Base-by-base conservation (phyloP, 805 yeast genomes). In the Candida peoriensis region DNA sequence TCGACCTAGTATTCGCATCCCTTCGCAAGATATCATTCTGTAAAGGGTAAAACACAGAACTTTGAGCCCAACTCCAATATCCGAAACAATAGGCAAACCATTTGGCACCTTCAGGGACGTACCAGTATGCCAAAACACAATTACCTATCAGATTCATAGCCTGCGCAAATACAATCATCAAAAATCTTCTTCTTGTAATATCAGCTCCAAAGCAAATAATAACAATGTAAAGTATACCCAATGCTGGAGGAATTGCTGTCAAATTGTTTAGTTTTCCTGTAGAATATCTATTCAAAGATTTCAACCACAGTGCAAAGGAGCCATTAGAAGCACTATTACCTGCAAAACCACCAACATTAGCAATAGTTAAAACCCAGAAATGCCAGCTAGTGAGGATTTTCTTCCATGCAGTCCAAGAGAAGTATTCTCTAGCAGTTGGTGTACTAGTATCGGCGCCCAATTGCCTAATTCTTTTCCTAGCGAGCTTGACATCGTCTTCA, bases 11-110 rank as follows among this genome's bases (percentile, higher is more conserved):
- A 40, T 72, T 67, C 5, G 72, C 65, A 43, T 74, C 76, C 30
- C 68, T 64, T 30, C 80, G 62, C 37, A 76, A 68, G 24, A 75
- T 72, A 51, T 74, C 80, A 43, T 71, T 71, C 36, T 68, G 68
- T 76, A 78, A 73, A 12, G 76, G 64, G 48, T 74, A 76, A n/a
- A 73, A 54, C 1, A 71, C 74, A 0, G 80, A 75, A 1, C 80
- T 77, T 70, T 69, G 70, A 12, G 80, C 75, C 74, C 77, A 71
- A 10, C 77, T 24, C 32, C 41, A 25, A 45, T 37, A 10, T 61
- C 54, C 64, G 16, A 25, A 25, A 19, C 15, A 25, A 16, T 16
- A 25, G 10, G 28, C 28, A 25, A 65, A 70, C 78, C 78, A 72
- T 54, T 74, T 71, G 14, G 76, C 75, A 15, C 62, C 41, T 36